A percentile compares a stretch with the other conserved stretches of the same genome.
These are phyloP conservation scores for Cruciata laevipes DNA, from an alignment of 257 asterid genomes.

Conservation along the genomic window DNA sequence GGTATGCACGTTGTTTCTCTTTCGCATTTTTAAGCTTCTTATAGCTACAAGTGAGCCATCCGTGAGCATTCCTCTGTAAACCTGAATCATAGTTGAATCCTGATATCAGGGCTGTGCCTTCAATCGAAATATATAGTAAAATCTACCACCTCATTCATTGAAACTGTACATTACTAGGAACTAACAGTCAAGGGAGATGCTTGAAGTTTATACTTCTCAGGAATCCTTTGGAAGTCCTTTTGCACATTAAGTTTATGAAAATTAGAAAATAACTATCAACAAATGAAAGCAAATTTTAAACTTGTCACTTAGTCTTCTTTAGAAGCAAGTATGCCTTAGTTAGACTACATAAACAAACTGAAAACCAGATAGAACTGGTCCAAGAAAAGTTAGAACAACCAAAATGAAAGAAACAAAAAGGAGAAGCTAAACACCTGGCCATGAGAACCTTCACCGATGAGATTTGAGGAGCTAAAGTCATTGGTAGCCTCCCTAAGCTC, in stretches of 20 bases:
- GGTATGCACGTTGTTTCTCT: constrained; percentile 39
- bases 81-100: constrained; percentile 27
- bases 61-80: constrained; percentile 58
- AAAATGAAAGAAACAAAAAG: background rate
- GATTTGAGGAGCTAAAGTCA: constrained; percentile 45
- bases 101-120: background rate
- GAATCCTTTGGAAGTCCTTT: background rate
- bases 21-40: constrained; percentile 49
- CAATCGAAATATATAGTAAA: background rate
- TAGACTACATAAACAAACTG: background rate
- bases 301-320: background rate
- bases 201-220: background rate
- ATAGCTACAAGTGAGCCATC: constrained; percentile 61
- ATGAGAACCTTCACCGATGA: constrained; percentile 53
- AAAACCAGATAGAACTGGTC: background rate
- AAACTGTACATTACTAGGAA: no score
- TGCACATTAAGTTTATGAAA: background rate
- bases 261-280: background rate
- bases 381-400: background rate
- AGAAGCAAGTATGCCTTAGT: background rate
- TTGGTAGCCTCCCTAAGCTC: constrained; percentile 81
- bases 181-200: background rate
- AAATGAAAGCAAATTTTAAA: background rate
- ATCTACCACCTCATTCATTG: background rate
- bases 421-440: constrained; percentile 45